A percentile compares a stretch with the other conserved stretches of the same genome.
These are phyloP conservation scores for Neurospora tetrasperma DNA, from an alignment of 495 filamentous ascomycete genomes.

Conservation along the genomic window DNA sequence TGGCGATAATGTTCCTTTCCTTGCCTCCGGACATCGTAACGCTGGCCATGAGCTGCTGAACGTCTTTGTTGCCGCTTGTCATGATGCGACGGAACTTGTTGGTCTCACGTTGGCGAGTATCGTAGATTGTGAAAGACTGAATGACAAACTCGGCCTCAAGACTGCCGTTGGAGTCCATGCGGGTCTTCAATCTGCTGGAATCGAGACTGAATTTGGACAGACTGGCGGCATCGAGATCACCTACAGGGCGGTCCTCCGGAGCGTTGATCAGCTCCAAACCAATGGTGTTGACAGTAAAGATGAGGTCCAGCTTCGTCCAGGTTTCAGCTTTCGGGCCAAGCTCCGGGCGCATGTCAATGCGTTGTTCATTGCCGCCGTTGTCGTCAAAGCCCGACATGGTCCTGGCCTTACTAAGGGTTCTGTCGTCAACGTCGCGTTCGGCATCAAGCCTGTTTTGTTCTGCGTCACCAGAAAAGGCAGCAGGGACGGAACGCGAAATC, in stretches of 20 bases:
- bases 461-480: constrained; percentile 69
- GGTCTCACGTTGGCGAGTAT: constrained; percentile 72
- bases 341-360: constrained; percentile 54
- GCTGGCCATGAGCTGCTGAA: constrained; percentile 97
- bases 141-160: constrained; percentile 89
- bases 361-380: constrained; percentile 25
- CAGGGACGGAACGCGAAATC: constrained; percentile 74
- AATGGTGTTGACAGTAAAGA: constrained; percentile 81
- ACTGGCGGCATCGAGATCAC: constrained; percentile 67
- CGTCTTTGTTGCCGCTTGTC: constrained; percentile 87
- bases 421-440: constrained; percentile 36
- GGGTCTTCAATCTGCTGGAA: constrained; percentile 78
- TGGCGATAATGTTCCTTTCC: constrained; percentile 74
- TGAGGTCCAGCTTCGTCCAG: constrained; percentile 90
- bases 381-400: constrained; percentile 36
- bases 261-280: constrained; percentile 81
- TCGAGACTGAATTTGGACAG: constrained; percentile 90
- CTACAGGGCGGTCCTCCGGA: constrained; percentile 61
- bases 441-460: constrained; percentile 55
- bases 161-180: constrained; percentile 89
- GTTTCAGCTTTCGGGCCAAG: constrained; percentile 51
- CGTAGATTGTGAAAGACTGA: constrained; percentile 87
- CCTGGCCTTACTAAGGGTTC: constrained; percentile 36
- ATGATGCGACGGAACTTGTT: constrained; percentile 98
- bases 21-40: constrained; percentile 82